Evolutionary conservation across 768 basidiomycete genomes (phyloP).

Genomic region (Galerina sulciceps): DNA sequence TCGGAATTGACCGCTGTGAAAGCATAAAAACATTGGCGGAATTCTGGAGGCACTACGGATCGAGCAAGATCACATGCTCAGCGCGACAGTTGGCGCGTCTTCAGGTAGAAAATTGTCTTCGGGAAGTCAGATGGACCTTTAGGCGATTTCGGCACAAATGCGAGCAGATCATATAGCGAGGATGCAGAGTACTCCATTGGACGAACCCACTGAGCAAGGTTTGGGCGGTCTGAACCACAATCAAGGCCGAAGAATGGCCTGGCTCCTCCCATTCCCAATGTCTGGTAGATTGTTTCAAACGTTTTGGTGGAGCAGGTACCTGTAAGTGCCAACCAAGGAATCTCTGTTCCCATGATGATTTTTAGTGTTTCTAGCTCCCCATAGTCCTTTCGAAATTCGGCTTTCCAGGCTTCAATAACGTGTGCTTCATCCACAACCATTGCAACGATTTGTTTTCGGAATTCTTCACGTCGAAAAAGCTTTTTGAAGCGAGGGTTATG

Average conservation of each 20-base stretch:
- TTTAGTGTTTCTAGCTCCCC: conserved; percentile 11
- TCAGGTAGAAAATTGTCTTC: not conserved
- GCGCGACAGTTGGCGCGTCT: not conserved
- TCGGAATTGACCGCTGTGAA: not conserved
- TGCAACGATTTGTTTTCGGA: not conserved
- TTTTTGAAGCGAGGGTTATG: not conserved
- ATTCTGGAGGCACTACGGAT: not conserved
- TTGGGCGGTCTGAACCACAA: conserved; percentile 11
- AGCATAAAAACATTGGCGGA: not conserved
- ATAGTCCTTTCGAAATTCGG: conserved; percentile 20
- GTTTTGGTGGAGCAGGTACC: conserved; percentile 16
- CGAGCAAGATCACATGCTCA: not conserved
- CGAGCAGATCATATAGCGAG: conserved; percentile 9
- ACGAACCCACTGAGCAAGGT: conserved; percentile 12
- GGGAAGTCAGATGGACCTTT: not conserved
- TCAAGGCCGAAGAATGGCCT: conserved; percentile 13
- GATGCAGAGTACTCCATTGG: conserved; percentile 12
- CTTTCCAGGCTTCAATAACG: conserved; percentile 6
- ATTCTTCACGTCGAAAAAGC: not conserved
- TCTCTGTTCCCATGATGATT: conserved; percentile 13
- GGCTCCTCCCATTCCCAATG: conserved; percentile 12
- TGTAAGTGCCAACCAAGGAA: conserved; percentile 19
- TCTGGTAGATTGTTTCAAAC: conserved; percentile 15
- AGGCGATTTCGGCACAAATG: not conserved
- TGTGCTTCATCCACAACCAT: not conserved